phyloP scores from a whole-genome alignment of 148 eudicot species.

The Dysphania ambrosioides region DNA sequence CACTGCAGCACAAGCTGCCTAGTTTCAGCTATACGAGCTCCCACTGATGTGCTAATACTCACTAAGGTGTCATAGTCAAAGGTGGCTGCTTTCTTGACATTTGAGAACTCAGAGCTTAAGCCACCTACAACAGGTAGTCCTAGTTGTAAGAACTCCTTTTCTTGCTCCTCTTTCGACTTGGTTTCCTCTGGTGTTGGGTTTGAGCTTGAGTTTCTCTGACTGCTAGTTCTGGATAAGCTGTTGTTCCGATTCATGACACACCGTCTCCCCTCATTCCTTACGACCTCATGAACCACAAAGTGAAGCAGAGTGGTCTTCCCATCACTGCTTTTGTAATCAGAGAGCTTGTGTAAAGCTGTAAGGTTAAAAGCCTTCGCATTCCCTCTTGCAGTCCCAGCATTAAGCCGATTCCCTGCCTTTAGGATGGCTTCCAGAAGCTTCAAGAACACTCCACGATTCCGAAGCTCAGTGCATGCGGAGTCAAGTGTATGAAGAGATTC shows the following conservation, averaged over 20 bases:
- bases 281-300: constrained; percentile 83
- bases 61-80: constrained; percentile 50
- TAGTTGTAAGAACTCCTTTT: constrained; percentile 61
- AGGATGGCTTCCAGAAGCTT: constrained; percentile 87
- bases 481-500: constrained; percentile 54
- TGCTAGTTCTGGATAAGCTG: constrained; percentile 33
- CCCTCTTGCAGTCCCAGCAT: constrained; percentile 85
- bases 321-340: constrained; percentile 79
- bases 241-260: constrained; percentile 46
- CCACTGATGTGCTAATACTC: constrained; percentile 34
- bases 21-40: constrained; percentile 37
- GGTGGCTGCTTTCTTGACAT: constrained; percentile 67
- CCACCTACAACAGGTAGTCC: constrained; percentile 85
- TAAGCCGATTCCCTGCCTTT: constrained; percentile 83
- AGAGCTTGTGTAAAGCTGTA: constrained; percentile 62
- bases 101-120: constrained; percentile 58
- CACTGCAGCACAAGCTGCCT: constrained; percentile 42
- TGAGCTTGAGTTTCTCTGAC: constrained; percentile 23
- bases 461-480: constrained; percentile 63
- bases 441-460: constrained; percentile 58
- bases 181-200: constrained; percentile 20
- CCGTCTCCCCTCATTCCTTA: constrained; percentile 80
- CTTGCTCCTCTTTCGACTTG: constrained; percentile 48
- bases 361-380: constrained; percentile 85
- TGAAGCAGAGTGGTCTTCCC: constrained; percentile 80